Conservation (phyloP, 805 yeast species). For the Middelhovenomyces tepae region DNA sequence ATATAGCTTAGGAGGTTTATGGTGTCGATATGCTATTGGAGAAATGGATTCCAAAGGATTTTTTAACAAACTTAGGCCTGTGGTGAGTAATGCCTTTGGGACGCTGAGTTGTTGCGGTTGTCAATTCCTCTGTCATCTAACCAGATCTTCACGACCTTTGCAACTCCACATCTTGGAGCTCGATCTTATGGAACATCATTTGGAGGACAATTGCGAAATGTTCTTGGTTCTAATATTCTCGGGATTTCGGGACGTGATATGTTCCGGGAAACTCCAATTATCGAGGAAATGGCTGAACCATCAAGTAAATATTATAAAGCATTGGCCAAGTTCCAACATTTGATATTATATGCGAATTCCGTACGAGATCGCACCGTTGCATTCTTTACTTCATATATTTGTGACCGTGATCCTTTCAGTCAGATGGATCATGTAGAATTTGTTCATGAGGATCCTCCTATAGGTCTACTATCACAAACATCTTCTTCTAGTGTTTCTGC, state of each 20-base stretch:
- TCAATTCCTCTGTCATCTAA: no score
- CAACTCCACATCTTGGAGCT: conserved; percentile 69
- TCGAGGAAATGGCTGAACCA: conserved; percentile 48
- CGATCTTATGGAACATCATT: conserved; percentile 36
- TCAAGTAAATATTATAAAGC: conserved; percentile 42
- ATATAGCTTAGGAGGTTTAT: conserved; percentile 84
- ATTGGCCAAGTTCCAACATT: conserved; percentile 45
- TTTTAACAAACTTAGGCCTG: conserved; percentile 53
- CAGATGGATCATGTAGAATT: conserved; percentile 38
- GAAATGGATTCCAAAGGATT: conserved; percentile 42
- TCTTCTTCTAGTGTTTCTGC: no score
- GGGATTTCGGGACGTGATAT: conserved; percentile 71
- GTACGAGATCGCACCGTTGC: conserved; percentile 81
- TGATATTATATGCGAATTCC: conserved; percentile 62
- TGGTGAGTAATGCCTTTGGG: no score
- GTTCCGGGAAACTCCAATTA: conserved; percentile 44
- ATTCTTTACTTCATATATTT: conserved; percentile 73
- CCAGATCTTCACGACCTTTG: conserved; percentile 62
- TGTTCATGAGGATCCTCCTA: conserved; percentile 32
- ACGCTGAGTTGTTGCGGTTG: no score
- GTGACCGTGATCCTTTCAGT: conserved; percentile 67
- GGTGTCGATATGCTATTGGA: conserved; percentile 72
- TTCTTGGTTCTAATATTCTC: conserved; percentile 44
- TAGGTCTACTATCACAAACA: conserved; percentile 14
- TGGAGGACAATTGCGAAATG: conserved; percentile 34